phyloP scores from a whole-genome alignment of 1,284 basidiomycete genomes.

The Cryptococcus sp. region DNA sequence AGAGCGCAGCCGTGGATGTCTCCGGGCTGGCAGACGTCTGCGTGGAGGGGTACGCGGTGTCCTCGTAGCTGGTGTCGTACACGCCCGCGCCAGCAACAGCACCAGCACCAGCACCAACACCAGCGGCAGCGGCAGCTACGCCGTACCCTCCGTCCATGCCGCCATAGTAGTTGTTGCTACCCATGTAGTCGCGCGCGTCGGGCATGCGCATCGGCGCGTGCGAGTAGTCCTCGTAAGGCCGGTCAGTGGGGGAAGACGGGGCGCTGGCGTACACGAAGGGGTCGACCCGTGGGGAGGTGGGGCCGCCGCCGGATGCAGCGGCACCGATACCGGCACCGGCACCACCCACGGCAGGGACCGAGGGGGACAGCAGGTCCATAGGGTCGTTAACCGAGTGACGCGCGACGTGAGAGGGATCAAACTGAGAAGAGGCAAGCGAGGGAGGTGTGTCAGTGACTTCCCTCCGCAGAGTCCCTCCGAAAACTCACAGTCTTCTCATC shows the following conservation, averaged over 20 bases:
- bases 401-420: constrained; percentile 39
- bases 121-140: constrained; percentile 24
- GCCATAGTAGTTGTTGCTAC: constrained; percentile 17
- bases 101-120: constrained; percentile 19
- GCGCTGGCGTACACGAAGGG: constrained; percentile 24
- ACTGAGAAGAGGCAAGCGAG: constrained; percentile 17
- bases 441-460: background rate
- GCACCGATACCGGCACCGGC: constrained; percentile 12
- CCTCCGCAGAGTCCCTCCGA: background rate
- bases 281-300: constrained; percentile 22
- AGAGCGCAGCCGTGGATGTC: constrained; percentile 26
- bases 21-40: constrained; percentile 1
- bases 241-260: constrained; percentile 1
- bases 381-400: constrained; percentile 44
- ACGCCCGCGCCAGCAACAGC: constrained; percentile 22
- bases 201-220: constrained; percentile 40
- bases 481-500: constrained; percentile 48
- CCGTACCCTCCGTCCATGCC: constrained; percentile 33
- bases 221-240: constrained; percentile 26
- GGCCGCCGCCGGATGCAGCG: constrained; percentile 7
- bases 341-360: constrained; percentile 28
- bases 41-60: constrained; percentile 13
- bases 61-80: constrained; percentile 15
- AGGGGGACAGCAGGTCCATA: constrained; percentile 37
- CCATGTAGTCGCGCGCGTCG: constrained; percentile 41